A percentile compares a stretch with the other conserved stretches of the same genome.
These are phyloP conservation scores for Arachis monticola DNA, from an alignment of 331 rosid genomes.

Conservation along the genomic window DNA sequence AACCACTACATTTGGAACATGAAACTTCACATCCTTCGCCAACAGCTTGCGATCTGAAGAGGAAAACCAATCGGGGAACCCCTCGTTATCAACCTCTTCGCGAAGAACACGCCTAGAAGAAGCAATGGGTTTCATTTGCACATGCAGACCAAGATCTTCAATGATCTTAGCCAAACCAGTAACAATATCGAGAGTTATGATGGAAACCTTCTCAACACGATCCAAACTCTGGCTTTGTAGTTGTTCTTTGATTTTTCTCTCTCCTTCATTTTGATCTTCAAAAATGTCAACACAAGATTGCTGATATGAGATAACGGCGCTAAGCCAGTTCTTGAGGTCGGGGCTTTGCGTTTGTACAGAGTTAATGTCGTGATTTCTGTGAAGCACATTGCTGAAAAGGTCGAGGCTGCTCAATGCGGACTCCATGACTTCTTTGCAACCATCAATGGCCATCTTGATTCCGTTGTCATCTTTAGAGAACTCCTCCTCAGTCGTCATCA, in stretches of 20 bases:
- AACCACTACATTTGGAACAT: slow-evolving; percentile 39
- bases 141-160: slow-evolving; percentile 31
- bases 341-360: slow-evolving; percentile 21
- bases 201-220: slow-evolving; percentile 32
- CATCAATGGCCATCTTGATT: no score
- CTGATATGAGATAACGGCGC: slow-evolving; percentile 55
- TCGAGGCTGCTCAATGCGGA: slow-evolving; percentile 50
- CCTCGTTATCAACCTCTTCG: slow-evolving; percentile 32
- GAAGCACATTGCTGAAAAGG: slow-evolving; percentile 29
- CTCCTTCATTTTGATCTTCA: slow-evolving; percentile 37
- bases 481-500: no score
- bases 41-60: slow-evolving; percentile 51
- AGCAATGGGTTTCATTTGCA: slow-evolving; percentile 30
- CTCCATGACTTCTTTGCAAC: slow-evolving; percentile 59
- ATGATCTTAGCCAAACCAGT: slow-evolving; percentile 40
- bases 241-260: slow-evolving; percentile 40
- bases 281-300: slow-evolving; percentile 52
- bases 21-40: slow-evolving; percentile 16
- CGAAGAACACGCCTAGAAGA: slow-evolving; percentile 45
- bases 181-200: slow-evolving; percentile 55
- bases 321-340: slow-evolving; percentile 63
- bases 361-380: slow-evolving; percentile 22
- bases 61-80: slow-evolving; percentile 52
- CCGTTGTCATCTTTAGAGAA: no score
- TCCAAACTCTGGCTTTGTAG: slow-evolving; percentile 16